Evolutionary conservation across 2,329 filamentous ascomycete species (phyloP).

Genomic region (Hymenoscyphus fraxineus): DNA sequence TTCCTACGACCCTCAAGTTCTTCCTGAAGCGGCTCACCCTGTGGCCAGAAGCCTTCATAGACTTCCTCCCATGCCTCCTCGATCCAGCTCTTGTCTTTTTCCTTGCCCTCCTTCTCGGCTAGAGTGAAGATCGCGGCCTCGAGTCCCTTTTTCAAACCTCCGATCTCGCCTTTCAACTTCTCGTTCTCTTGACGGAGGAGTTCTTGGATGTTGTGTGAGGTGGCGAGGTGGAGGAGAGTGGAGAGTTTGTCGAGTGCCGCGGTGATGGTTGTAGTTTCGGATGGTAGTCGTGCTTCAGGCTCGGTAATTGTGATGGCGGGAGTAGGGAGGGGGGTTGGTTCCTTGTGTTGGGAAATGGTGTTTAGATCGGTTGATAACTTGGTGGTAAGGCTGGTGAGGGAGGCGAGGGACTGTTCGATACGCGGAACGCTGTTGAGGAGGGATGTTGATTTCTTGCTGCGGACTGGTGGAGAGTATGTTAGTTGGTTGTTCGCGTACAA

Average conservation of each 20-base stretch:
- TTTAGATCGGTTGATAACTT: background rate
- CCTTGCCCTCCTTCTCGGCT: background rate
- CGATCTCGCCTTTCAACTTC: background rate
- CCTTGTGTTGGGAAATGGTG: background rate
- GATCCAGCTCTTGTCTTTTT: constrained; percentile 1
- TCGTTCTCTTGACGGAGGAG: background rate
- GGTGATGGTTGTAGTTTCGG: background rate
- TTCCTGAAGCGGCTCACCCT: constrained; percentile 8
- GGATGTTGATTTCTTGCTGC: background rate
- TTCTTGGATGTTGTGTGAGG: background rate
- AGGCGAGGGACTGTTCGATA: background rate
- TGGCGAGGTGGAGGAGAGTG: background rate
- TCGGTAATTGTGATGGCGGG: background rate
- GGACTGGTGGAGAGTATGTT: background rate
- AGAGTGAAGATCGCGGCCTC: background rate
- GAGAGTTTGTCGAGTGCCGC: constrained; percentile 5
- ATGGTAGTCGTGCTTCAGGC: background rate
- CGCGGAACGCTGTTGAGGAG: background rate
- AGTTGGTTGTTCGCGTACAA: background rate
- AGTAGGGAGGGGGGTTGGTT: background rate
- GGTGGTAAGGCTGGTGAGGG: background rate
- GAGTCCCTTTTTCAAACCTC: background rate
- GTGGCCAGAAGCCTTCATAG: constrained; percentile 17
- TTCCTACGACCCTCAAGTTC: background rate
- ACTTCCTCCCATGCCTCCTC: constrained; percentile 11